phyloP scores from a whole-genome alignment of 192 early-diverging fungal genomes.

The Backusella australiensis region DNA sequence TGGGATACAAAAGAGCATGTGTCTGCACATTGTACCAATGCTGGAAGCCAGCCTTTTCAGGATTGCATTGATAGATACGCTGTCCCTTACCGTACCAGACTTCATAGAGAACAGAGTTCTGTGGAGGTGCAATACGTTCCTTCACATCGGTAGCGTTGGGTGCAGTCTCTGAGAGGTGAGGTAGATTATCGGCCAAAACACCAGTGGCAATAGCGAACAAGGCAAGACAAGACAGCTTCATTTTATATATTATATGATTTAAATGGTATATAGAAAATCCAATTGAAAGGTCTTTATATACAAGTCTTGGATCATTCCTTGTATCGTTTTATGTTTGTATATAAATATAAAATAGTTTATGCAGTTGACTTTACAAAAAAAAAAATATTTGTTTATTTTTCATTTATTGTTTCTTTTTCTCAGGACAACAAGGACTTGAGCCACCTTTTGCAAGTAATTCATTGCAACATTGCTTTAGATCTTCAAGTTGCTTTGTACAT shows the following conservation, averaged over 20 bases:
- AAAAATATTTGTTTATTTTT: constrained; percentile 3
- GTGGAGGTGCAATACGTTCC: constrained; percentile 18
- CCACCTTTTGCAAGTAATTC: constrained; percentile 1
- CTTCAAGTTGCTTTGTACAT: background rate
- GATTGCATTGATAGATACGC: constrained; percentile 26
- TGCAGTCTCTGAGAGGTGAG: background rate
- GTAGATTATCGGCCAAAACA: constrained; percentile 11
- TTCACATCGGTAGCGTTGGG: constrained; percentile 13
- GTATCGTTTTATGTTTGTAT: background rate
- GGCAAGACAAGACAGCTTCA: constrained; percentile 9
- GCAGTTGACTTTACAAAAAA: background rate
- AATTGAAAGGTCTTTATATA: background rate
- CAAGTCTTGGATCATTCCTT: background rate
- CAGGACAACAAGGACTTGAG: background rate
- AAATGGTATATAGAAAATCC: background rate
- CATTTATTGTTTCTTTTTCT: background rate
- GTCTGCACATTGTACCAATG: constrained; percentile 32
- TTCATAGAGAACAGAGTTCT: constrained; percentile 7
- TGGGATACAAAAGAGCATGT: constrained; percentile 22
- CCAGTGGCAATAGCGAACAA: background rate
- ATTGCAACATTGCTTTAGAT: background rate
- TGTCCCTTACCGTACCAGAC: constrained; percentile 23
- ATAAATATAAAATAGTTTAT: background rate
- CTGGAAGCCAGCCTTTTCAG: constrained; percentile 22
- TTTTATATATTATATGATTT: background rate